Base-by-base conservation (phyloP, 352 stramenopile species). In the Elongisporangium prolatum region DNA sequence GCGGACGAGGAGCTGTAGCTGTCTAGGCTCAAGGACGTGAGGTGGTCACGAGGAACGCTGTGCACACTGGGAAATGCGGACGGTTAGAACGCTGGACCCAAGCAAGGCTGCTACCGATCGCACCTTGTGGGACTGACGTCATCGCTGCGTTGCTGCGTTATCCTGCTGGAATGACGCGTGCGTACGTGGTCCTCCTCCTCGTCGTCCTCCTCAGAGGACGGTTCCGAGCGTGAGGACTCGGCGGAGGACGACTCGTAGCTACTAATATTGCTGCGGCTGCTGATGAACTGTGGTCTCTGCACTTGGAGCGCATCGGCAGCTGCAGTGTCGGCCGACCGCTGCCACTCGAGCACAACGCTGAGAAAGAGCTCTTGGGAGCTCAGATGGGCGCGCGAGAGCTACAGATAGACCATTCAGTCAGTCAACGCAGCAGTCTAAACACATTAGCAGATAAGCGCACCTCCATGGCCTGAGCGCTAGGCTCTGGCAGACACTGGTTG, bases 291-390 rank as follows among this genome's bases (percentile, higher is more conserved):
- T 13, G 34, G 34, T 3, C 1, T 2, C 34, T 44, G 6, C 34
- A 11, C 34, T 44, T 17, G 34, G 5, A 44, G 10, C 34, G 34
- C 34, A 4, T 44, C 11, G 28, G 48, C 53, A 21, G 64, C 55
- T 18, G 65, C 64, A 37, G 44, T 48, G 51, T 59, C 48, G 21
- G 57, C 54, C 2, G 67, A 60, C n/a, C 68, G 64, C 60, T 93
- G 80, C 80, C 83, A 93, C 66, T 91, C 79, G 57, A 91, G 74
- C 54, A 93, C 80, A 50, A 91, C 84, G 60, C 79, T 89, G 38
- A 93, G 64, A 61, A 92, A 93, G n/a, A 93, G 75, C 59, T 91
- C 80, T 44, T 93, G 80, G 16, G 78, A 88, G 67, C 66, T 86
- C 54, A 86, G 58, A 0, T 66, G 68, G 18, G 75, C 73, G 24